Conservation (phyloP, 345 rosid genomes). For the Anacardium occidentale region DNA sequence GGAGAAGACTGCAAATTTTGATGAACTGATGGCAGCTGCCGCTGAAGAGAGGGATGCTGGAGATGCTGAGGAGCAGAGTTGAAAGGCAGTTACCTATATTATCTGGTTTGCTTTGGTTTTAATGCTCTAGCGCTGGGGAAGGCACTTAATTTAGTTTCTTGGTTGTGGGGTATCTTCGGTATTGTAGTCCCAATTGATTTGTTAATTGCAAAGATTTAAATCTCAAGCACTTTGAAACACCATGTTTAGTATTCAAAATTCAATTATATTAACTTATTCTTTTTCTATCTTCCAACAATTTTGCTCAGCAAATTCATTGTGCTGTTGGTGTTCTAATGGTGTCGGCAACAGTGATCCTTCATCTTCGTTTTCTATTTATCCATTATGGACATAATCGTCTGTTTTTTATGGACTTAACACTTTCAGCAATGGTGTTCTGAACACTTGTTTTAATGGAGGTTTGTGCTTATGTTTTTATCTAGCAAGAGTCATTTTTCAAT, state of each 20-base stretch:
- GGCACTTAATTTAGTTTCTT: conserved; percentile 16
- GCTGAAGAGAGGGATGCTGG: conserved; percentile 57
- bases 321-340: background rate
- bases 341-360: background rate
- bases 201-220: conserved; percentile 14
- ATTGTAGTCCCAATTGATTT: conserved; percentile 1
- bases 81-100: conserved; percentile 15
- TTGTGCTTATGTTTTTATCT: background rate
- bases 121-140: conserved; percentile 6
- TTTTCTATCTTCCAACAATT: background rate
- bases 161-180: conserved; percentile 20
- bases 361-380: background rate
- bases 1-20: conserved; percentile 78
- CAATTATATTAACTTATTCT: conserved; percentile 25
- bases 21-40: conserved; percentile 80
- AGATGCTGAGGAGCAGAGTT: conserved; percentile 51
- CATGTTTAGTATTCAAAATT: conserved; percentile 15
- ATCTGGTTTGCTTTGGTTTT: conserved; percentile 18
- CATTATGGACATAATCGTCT: background rate
- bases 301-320: background rate
- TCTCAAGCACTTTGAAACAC: conserved; percentile 7
- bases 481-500: background rate
- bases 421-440: background rate
- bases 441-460: background rate
- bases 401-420: background rate